Evolutionary conservation across 2,329 filamentous ascomycete species (phyloP), one percentile per base, ranked within the genome.

Genomic region (Hypoxylon sp.): DNA sequence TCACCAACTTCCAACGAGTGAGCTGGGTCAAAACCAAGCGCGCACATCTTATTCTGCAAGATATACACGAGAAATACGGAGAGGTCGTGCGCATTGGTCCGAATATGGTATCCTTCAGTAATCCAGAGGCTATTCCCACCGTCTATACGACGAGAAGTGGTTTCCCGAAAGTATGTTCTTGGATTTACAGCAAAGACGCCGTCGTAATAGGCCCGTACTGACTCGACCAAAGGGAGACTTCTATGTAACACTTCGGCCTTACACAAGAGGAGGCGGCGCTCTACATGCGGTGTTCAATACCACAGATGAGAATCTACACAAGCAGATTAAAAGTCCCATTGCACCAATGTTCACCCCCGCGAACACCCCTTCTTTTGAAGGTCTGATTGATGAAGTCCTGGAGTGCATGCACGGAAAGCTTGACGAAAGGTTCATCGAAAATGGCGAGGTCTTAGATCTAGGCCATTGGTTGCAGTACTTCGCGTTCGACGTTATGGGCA

Each of bases 241-340:
- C 52, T 79, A 79, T 45, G 61, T 60, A 6, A 67, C 74, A 1
- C 61, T 76, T 3, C 45, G 48, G 34, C 72, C 75, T 5, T 77
- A 76, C 46, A 70, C 70, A 5, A 69, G 52, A 7, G 60, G 66
- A 7, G 57, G 70, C 2, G 60, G 60, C 19, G 32, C 67, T 1
- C 17, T 77, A 1, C 73, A 70, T 0, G 73, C 62, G 2, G 63
- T 80, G 1, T 80, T 80, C 69, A 74, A 73, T 17, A 75, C 77
- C 1, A 73, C 68, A 11, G 73, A 79, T 50, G 77, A 79, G 51
- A 53, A 65, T 1, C 6, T 77, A 0, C 79, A 79, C 48, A 73
- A 75, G n/a, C 25, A 57, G 32, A 59, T 77, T 25, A 76, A 75
- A 48, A 70, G 30, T 7, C 76, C 76, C 0, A 75, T 77, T 21